A percentile compares a stretch with the other conserved stretches of the same genome.
These are phyloP conservation scores for Cicer yamashitae DNA, from an alignment of 306 rosid genomes.

Conservation along the genomic window DNA sequence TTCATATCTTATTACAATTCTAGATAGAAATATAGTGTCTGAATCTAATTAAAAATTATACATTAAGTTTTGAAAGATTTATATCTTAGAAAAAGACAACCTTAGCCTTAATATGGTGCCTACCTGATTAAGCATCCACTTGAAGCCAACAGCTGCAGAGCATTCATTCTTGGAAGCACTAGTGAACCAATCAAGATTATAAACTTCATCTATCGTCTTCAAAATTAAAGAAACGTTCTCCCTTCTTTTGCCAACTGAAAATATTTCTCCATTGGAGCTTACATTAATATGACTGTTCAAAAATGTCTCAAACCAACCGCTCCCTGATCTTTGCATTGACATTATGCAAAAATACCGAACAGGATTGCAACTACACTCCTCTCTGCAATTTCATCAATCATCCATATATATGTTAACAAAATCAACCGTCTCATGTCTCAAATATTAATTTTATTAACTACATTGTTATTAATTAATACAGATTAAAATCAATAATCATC, in stretches of 20 bases:
- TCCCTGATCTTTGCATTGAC: conserved; percentile 97
- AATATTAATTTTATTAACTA: too few relatives aligned
- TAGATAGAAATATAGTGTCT: too few relatives aligned
- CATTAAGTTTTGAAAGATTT: too few relatives aligned
- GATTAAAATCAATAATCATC: too few relatives aligned
- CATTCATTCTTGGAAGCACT: conserved; percentile 92
- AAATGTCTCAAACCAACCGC: conserved; percentile 97
- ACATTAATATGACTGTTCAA: conserved; percentile 81
- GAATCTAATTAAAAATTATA: too few relatives aligned
- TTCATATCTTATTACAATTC: too few relatives aligned
- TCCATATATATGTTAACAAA: not conserved
- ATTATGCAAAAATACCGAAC: conserved; percentile 82
- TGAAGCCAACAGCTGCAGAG: conserved; percentile 86
- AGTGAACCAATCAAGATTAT: conserved; percentile 77
- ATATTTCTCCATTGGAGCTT: conserved; percentile 93
- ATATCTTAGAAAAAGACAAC: too few relatives aligned
- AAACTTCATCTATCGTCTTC: conserved; percentile 74
- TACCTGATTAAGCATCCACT: conserved; percentile 99
- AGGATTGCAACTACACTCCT: conserved; percentile 69
- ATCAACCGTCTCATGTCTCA: too few relatives aligned
- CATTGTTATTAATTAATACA: too few relatives aligned
- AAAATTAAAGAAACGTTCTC: conserved; percentile 64
- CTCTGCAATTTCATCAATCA: conserved; percentile 57
- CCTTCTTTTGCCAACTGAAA: conserved; percentile 75
- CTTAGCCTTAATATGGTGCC: not conserved